A percentile compares a stretch with the other conserved stretches of the same genome.
phyloP scores from a whole-genome alignment of 345 rosid genomes.

The Salix udensis region DNA sequence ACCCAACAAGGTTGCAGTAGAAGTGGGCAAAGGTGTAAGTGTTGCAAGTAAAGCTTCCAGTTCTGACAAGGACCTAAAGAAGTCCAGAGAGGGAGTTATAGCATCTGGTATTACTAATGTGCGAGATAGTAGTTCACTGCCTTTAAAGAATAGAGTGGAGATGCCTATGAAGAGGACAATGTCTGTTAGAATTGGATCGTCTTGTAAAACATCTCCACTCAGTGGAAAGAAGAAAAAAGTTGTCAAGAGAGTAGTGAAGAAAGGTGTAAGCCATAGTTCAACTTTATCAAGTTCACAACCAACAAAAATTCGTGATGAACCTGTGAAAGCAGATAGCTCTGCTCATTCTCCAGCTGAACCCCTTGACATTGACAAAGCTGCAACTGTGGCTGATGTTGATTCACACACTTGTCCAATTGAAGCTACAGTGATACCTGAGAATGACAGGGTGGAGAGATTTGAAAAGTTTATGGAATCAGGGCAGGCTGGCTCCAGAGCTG shows the following conservation, averaged over 20 bases:
- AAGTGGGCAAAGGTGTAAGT: constrained; percentile 20
- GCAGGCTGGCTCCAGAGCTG: constrained; percentile 20
- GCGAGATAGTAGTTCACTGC: constrained; percentile 17
- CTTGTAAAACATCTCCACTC: constrained; percentile 26
- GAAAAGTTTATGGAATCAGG: constrained; percentile 21
- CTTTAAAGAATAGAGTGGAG: constrained; percentile 22
- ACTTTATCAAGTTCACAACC: constrained; percentile 22
- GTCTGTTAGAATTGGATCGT: constrained; percentile 32
- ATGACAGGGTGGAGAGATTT: constrained; percentile 26
- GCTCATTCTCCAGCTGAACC: constrained; percentile 13
- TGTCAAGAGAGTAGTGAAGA: constrained; percentile 42
- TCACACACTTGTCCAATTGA: constrained; percentile 27
- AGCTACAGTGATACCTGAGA: constrained; percentile 17
- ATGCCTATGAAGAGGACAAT: constrained; percentile 20
- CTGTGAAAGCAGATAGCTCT: constrained; percentile 20
- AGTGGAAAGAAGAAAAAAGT: constrained; percentile 54
- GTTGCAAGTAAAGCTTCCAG: constrained; percentile 22
- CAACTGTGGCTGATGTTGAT: constrained; percentile 21
- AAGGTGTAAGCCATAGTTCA: constrained; percentile 18
- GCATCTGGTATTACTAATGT: constrained; percentile 20
- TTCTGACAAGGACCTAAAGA: constrained; percentile 33
- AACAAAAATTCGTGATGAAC: constrained; percentile 14
- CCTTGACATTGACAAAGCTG: constrained; percentile 21
- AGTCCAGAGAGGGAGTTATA: constrained; percentile 26
- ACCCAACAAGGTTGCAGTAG: constrained; percentile 25